phyloP scores from a whole-genome alignment of 2,329 filamentous ascomycete species.

The Dothidotthia symphoricarpi region DNA sequence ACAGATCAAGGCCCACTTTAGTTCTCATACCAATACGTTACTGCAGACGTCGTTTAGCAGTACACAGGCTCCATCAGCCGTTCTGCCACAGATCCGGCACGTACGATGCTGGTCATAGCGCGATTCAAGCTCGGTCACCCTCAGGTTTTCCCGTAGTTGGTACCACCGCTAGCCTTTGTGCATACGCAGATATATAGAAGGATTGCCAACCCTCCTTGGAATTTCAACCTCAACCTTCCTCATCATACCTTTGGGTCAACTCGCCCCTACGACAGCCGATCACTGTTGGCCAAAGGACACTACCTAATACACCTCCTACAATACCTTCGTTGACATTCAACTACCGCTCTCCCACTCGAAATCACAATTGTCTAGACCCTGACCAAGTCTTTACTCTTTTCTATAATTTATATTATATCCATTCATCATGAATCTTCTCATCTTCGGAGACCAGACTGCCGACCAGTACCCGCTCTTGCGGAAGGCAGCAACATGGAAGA shows the following conservation, averaged over 20 bases:
- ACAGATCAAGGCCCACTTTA: slow-evolving; percentile 37
- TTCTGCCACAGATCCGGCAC: slow-evolving; percentile 41
- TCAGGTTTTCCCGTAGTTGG: slow-evolving; percentile 21
- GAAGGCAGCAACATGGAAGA: slow-evolving; percentile 49
- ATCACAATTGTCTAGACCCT: slow-evolving; percentile 2
- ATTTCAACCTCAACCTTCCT: slow-evolving; percentile 21
- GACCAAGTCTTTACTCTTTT: slow-evolving; percentile 1
- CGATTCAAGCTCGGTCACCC: slow-evolving; percentile 35
- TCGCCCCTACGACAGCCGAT: slow-evolving; percentile 15
- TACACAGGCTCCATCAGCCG: slow-evolving; percentile 38
- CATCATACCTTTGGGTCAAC: slow-evolving; percentile 28
- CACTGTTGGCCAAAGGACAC: slow-evolving; percentile 9
- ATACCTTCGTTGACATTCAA: slow-evolving; percentile 14
- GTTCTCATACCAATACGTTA: slow-evolving; percentile 44
- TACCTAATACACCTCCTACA: slow-evolving; percentile 6
- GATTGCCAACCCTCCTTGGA: slow-evolving; percentile 27
- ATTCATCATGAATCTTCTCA: slow-evolving; percentile 51
- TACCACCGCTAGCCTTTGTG: no score
- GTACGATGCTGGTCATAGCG: slow-evolving; percentile 38
- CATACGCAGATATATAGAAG: slow-evolving; percentile 36
- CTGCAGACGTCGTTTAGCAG: slow-evolving; percentile 43
- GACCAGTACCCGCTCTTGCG: slow-evolving; percentile 63
- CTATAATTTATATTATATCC: slow-evolving; percentile 29
- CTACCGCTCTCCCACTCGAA: slow-evolving; percentile 9
- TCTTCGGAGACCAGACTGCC: slow-evolving; percentile 71